Evolutionary conservation across 257 asterid genomes (phyloP).

Genomic region (Nicotiana undulata): DNA sequence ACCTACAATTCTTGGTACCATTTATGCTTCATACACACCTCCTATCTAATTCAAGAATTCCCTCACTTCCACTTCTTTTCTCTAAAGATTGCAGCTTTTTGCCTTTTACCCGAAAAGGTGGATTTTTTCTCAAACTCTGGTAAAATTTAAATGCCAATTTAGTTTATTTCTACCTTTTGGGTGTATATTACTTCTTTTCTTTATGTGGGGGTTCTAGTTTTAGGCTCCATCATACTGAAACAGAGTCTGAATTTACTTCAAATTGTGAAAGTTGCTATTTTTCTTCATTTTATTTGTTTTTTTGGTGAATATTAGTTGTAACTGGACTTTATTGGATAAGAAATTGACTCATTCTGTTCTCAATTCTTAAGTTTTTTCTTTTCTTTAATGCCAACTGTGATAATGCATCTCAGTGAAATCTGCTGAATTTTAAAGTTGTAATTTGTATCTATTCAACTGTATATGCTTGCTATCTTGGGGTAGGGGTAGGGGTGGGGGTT

Average conservation of each 20-base stretch:
- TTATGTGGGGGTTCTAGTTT: background rate
- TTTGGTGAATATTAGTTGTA: background rate
- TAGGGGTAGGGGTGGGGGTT: background rate
- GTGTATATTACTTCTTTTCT: background rate
- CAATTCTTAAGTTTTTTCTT: background rate
- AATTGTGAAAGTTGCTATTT: background rate
- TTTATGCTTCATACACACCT: background rate
- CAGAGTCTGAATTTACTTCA: no score
- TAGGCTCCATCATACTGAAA: background rate
- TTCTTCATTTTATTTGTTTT: background rate
- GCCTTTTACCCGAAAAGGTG: background rate
- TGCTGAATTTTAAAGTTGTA: no score
- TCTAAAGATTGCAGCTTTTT: slow-evolving; percentile 19
- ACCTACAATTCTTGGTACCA: slow-evolving; percentile 8
- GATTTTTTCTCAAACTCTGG: background rate
- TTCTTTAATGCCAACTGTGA: background rate
- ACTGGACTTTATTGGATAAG: background rate
- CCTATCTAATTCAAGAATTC: background rate
- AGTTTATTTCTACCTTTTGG: background rate
- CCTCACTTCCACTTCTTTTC: no score
- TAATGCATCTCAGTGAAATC: background rate
- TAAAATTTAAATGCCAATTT: background rate
- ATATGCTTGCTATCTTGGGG: background rate
- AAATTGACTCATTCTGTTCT: background rate
- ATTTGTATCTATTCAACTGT: background rate